phyloP scores from a whole-genome alignment of 2,329 filamentous ascomycete genomes.

The Ceratocystis papillata region DNA sequence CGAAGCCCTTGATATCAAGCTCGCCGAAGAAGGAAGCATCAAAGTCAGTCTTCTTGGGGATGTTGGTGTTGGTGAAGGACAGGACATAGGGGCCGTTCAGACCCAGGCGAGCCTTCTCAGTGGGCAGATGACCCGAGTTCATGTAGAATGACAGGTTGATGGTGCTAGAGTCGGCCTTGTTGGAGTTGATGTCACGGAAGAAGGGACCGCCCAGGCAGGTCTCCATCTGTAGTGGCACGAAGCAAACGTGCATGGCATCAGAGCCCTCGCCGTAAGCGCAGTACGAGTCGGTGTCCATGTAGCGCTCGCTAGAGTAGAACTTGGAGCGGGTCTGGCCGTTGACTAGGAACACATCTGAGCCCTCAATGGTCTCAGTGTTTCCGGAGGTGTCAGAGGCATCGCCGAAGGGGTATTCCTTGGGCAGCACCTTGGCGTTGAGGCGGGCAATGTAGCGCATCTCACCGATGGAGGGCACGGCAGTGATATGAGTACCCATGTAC shows the following conservation, averaged over 20 bases:
- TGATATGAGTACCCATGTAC: constrained; percentile 53
- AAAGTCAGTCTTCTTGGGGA: constrained; percentile 38
- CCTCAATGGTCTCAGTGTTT: constrained; percentile 45
- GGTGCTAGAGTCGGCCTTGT: constrained; percentile 45
- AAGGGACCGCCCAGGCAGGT: constrained; percentile 56
- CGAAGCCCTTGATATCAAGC: constrained; percentile 48
- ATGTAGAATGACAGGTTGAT: constrained; percentile 57
- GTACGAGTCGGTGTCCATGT: constrained; percentile 56
- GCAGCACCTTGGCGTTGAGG: constrained; percentile 41
- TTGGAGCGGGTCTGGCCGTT: constrained; percentile 54
- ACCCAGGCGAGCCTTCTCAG: constrained; percentile 50
- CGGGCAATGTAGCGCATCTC: constrained; percentile 56
- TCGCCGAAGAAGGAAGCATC: constrained; percentile 51
- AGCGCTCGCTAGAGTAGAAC: constrained; percentile 59
- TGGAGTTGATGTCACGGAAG: constrained; percentile 54
- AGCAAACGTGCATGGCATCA: constrained; percentile 46
- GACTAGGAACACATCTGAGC: constrained; percentile 48
- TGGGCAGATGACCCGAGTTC: constrained; percentile 55
- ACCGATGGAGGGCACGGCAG: constrained; percentile 43
- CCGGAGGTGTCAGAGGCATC: constrained; percentile 45
- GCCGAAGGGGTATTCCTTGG: constrained; percentile 44
- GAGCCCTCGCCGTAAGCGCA: constrained; percentile 45
- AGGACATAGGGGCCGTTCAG: constrained; percentile 57
- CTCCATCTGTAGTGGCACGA: constrained; percentile 48
- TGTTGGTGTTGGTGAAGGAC: constrained; percentile 47